Base-by-base conservation (phyloP, 495 filamentous ascomycete genomes). In the Penicillium bialowiezense region DNA sequence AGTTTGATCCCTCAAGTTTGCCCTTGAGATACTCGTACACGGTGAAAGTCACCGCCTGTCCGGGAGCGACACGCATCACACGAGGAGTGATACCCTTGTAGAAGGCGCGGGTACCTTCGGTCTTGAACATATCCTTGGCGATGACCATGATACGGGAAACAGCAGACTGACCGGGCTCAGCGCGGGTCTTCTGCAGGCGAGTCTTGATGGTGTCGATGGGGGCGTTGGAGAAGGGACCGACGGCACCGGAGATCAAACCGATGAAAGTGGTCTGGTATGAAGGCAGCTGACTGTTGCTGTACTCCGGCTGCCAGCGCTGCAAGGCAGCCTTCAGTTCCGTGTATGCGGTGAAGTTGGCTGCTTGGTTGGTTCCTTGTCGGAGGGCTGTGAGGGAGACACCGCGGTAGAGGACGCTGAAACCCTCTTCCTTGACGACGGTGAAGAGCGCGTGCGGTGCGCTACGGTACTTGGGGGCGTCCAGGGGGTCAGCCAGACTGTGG, bases 181-280 rank as follows among this genome's bases (percentile, higher is more conserved):
- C 90, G 8, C 89, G 89, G 48, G 82, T 95, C 70, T 88, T 92
- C 72, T 99, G 93, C 61, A 99, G 73, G 9, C 93, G 74, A 20
- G 93, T 99, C 82, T 99, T 98, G 74, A 99, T 97, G 34, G 93
- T 99, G 65, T 99, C 93, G 64, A 99, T 97, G 14, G 93, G 93
- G 5, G 93, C 93, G 67, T 99, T 99, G 51, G 86, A 90, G 55
- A 99, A 77, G 35, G 93, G 93, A 0, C 93, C 93, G 80, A 97
- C 93, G 32, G 95, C 93, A 50, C 93, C 93, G 42, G 83, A 89
- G 31, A 97, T 85, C 31, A 99, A 76, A 17, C 93, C 93, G 56
- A 97, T 95, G 5, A 92, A 18, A 29, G 89, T 88, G 14, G 93
- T 97, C 73, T 99, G 89, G 69, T 87, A 97, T 34, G 81, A 77